Conservation (phyloP, 352 stramenopile genomes). For the Phytophthora macrochlamydospora region DNA sequence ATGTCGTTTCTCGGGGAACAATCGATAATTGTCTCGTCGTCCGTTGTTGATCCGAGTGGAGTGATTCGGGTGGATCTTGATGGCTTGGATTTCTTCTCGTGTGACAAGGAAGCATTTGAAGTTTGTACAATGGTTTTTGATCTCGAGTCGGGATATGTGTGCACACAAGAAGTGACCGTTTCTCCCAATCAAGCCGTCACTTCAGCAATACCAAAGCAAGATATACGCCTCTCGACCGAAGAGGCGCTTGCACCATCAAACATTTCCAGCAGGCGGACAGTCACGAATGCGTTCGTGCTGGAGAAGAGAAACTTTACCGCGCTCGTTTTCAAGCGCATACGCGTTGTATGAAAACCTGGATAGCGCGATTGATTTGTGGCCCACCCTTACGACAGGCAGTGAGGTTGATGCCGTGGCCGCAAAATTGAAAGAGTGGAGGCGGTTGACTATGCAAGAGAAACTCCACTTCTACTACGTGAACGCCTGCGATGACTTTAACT, state of each 20-base stretch:
- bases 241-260: slow-evolving; percentile 22
- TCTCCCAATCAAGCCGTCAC: slow-evolving; percentile 4
- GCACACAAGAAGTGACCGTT: slow-evolving; percentile 30
- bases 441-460: slow-evolving; percentile 27
- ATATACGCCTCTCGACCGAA: slow-evolving; percentile 35
- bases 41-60: slow-evolving; percentile 18
- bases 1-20: slow-evolving; percentile 37
- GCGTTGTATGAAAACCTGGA: slow-evolving; percentile 44
- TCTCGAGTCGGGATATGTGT: slow-evolving; percentile 20
- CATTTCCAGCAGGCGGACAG: slow-evolving; percentile 52
- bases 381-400: slow-evolving; percentile 17
- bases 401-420: slow-evolving; percentile 28
- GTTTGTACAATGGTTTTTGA: slow-evolving; percentile 41
- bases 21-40: slow-evolving; percentile 27
- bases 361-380: slow-evolving; percentile 41
- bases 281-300: slow-evolving; percentile 35
- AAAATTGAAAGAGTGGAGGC: slow-evolving; percentile 43
- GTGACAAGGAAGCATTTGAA: slow-evolving; percentile 35
- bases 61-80: slow-evolving; percentile 26
- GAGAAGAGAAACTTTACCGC: slow-evolving; percentile 26
- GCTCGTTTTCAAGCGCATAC: slow-evolving; percentile 40
- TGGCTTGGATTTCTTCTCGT: slow-evolving; percentile 15
- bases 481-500: slow-evolving; percentile 54
- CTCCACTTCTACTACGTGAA: slow-evolving; percentile 45
- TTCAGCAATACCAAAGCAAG: slow-evolving; percentile 22